Conservation (phyloP, 1,139 yeast genomes). For the Blastobotrys persicus region DNA sequence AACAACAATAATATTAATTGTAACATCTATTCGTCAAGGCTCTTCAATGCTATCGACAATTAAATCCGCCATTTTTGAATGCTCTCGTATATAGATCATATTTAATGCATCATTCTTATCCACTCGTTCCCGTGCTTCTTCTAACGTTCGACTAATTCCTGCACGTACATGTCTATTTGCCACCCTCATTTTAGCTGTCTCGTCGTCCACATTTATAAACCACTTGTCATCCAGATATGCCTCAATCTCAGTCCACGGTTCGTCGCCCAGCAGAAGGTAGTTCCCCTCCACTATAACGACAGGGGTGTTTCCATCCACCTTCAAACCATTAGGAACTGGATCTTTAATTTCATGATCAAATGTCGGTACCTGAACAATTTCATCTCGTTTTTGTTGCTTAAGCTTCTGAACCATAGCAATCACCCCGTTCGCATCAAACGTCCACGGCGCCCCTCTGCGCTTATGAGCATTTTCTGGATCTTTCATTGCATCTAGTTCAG, state of each 20-base stretch:
- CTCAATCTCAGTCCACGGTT: conserved; percentile 38
- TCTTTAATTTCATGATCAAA: conserved; percentile 69
- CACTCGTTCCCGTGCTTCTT: conserved; percentile 62
- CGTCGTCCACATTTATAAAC: conserved; percentile 45
- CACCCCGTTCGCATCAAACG: conserved; percentile 65
- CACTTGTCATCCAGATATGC: conserved; percentile 38
- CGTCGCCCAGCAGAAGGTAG: conserved; percentile 38
- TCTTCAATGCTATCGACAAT: conserved; percentile 29
- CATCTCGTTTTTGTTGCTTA: conserved; percentile 25
- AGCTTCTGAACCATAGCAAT: conserved; percentile 37
- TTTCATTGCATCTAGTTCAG: conserved; percentile 48
- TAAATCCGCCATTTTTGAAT: conserved; percentile 43
- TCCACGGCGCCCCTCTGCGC: conserved; percentile 80
- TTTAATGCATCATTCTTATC: conserved; percentile 69
- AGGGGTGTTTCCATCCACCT: conserved; percentile 41
- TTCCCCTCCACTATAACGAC: conserved; percentile 61
- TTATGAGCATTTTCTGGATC: conserved; percentile 57
- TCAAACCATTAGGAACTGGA: conserved; percentile 55
- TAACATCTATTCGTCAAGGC: neutral
- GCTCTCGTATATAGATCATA: conserved; percentile 52
- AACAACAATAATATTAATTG: neutral
- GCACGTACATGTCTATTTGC: conserved; percentile 68
- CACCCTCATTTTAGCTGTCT: conserved; percentile 53
- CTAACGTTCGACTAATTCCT: conserved; percentile 57
- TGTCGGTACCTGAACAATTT: conserved; percentile 61